Evolutionary conservation across 805 yeast species (phyloP).

Genomic region (Candida ovalis): DNA sequence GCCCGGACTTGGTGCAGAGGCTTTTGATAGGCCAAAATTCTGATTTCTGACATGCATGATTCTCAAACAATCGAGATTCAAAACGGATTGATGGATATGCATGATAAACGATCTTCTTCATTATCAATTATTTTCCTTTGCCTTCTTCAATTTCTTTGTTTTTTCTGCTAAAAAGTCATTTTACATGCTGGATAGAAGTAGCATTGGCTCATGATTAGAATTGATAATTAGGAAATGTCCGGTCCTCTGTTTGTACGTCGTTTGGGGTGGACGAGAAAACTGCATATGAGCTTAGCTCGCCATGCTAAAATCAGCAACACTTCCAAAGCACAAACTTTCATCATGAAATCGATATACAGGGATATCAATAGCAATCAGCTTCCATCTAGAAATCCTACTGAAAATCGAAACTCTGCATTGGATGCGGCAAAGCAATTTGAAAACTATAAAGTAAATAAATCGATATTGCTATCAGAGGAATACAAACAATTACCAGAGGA

Average conservation of each 20-base stretch:
- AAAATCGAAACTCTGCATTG: conserved; percentile 22
- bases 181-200: too few species aligned
- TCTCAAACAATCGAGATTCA: too few species aligned
- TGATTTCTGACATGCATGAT: too few species aligned
- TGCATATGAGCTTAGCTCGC: background rate
- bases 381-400: conserved; percentile 9
- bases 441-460: conserved; percentile 8
- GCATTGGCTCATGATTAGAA: too few species aligned
- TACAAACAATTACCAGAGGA: conserved; percentile 52
- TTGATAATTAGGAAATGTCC: background rate
- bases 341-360: conserved; percentile 19
- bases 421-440: conserved; percentile 26
- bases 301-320: conserved; percentile 20
- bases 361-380: conserved; percentile 16
- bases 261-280: background rate
- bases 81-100: too few species aligned
- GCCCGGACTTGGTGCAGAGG: too few species aligned
- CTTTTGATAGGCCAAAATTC: too few species aligned
- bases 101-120: too few species aligned
- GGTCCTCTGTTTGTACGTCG: background rate
- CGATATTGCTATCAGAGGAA: conserved; percentile 18
- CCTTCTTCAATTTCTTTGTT: too few species aligned
- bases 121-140: too few species aligned
- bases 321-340: conserved; percentile 12
- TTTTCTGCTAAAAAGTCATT: too few species aligned